A percentile compares a stretch with the other conserved stretches of the same genome.
These are phyloP conservation scores for Phytopythium litorale DNA, from an alignment of 352 stramenopile species.

Conservation along the genomic window DNA sequence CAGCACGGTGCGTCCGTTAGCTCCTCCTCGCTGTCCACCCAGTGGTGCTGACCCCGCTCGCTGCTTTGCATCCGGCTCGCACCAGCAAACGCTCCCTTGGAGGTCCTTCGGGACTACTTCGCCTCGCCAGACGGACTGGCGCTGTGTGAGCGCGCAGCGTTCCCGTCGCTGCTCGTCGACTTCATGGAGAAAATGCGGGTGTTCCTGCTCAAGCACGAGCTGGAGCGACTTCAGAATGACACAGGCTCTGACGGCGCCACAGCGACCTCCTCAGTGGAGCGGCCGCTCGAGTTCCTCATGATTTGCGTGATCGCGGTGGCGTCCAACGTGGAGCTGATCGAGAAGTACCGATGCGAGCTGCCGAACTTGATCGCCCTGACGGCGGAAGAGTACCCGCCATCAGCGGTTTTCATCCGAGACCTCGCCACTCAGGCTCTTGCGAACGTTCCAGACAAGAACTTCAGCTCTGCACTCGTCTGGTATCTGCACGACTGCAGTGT, in stretches of 20 bases:
- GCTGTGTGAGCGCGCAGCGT: slow-evolving; percentile 67
- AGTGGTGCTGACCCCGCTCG: background rate
- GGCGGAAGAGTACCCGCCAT: slow-evolving; percentile 57
- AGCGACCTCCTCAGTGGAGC: slow-evolving; percentile 14
- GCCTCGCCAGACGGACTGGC: slow-evolving; percentile 25
- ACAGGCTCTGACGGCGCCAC: background rate
- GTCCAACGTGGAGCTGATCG: slow-evolving; percentile 44
- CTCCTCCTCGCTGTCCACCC: background rate
- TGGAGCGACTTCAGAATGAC: slow-evolving; percentile 17
- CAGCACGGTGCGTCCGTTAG: slow-evolving; percentile 35
- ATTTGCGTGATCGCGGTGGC: slow-evolving; percentile 54
- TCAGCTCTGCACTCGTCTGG: slow-evolving; percentile 70
- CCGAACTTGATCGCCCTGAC: slow-evolving; percentile 59
- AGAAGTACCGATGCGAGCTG: slow-evolving; percentile 67
- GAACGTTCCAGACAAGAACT: slow-evolving; percentile 48
- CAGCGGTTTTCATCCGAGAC: slow-evolving; percentile 43
- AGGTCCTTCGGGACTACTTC: slow-evolving; percentile 53
- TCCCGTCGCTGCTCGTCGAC: slow-evolving; percentile 65
- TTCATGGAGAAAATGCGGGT: slow-evolving; percentile 54
- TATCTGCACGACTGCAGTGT: slow-evolving; percentile 69
- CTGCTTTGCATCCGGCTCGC: background rate
- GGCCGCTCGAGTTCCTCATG: slow-evolving; percentile 52
- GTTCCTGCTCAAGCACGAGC: slow-evolving; percentile 41
- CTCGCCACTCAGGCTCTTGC: slow-evolving; percentile 38
- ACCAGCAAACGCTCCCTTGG: slow-evolving; percentile 30